Percentiles rank a stretch among this genome's conserved stretches.
phyloP scores from a whole-genome alignment of 257 asterid species.

The Cordia subcordata region DNA sequence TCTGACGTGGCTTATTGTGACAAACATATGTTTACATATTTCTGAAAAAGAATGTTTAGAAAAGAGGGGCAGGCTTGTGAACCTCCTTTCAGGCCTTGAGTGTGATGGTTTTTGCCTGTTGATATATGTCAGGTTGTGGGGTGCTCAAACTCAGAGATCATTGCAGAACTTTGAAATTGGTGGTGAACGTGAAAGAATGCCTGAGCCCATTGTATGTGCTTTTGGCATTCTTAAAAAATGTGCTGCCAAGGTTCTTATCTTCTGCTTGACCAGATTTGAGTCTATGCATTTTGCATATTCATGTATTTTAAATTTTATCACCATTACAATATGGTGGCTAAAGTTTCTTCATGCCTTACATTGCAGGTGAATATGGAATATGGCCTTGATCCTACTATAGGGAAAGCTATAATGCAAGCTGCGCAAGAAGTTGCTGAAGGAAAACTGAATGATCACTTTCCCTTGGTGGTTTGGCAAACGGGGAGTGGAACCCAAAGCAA shows the following conservation, averaged over 20 bases:
- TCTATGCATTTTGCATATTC: no score
- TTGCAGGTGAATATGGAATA: constrained; percentile 86
- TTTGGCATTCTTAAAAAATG: constrained; percentile 95
- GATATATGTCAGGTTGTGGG: constrained; percentile 69
- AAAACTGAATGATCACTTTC: constrained; percentile 86
- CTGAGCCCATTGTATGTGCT: constrained; percentile 87
- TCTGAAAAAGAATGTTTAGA: no score
- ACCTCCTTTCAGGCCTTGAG: neutral
- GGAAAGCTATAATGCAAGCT: constrained; percentile 93
- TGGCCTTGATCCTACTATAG: constrained; percentile 91
- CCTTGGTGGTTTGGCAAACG: constrained; percentile 98
- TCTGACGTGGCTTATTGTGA: no score
- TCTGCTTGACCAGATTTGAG: neutral
- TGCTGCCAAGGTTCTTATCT: constrained; percentile 73
- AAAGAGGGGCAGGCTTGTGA: no score
- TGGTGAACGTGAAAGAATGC: constrained; percentile 95
- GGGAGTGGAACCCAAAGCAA: constrained; percentile 99
- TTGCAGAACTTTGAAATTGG: constrained; percentile 96
- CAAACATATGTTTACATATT: no score
- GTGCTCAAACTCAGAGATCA: constrained; percentile 96
- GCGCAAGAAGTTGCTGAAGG: constrained; percentile 99
- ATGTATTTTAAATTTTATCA: no score
- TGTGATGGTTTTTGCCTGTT: neutral
- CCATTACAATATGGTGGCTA: neutral
- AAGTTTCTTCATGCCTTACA: neutral